phyloP scores from a whole-genome alignment of 345 rosid species.

The Turnera subulata region DNA sequence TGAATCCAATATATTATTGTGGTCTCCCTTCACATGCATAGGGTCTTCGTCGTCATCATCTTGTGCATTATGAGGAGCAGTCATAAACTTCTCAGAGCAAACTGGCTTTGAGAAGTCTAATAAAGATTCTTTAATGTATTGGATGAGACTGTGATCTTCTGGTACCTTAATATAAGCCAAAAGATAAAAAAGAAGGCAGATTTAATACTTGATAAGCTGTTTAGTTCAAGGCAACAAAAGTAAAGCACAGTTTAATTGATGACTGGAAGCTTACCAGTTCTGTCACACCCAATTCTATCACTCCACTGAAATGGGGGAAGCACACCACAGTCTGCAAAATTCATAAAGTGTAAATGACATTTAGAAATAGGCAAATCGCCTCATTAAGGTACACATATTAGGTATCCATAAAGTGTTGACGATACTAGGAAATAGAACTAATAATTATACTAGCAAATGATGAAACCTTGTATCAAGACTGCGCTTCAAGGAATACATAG shows the following conservation, averaged over 20 bases:
- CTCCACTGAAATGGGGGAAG: conserved; percentile 85
- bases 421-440: background rate
- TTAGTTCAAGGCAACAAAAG: background rate
- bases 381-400: conserved; percentile 9
- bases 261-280: conserved; percentile 54
- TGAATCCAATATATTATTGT: conserved; percentile 30
- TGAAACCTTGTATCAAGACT: too few species aligned
- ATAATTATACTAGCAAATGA: too few species aligned
- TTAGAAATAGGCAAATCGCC: conserved; percentile 5
- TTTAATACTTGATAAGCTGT: background rate
- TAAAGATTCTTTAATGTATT: conserved; percentile 71
- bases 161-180: too few species aligned
- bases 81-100: conserved; percentile 43
- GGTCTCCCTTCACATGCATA: conserved; percentile 22
- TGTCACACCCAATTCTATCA: conserved; percentile 83
- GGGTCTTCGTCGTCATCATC: conserved; percentile 52
- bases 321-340: conserved; percentile 89
- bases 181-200: conserved; percentile 8
- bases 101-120: conserved; percentile 64
- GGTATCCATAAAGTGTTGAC: too few species aligned
- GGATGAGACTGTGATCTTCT: conserved; percentile 67
- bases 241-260: background rate
- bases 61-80: conserved; percentile 26
- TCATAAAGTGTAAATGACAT: too few species aligned
- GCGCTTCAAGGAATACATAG: too few species aligned